Percentiles rank a stretch among this genome's conserved stretches.
phyloP scores from a whole-genome alignment of 345 rosid species.

The Brassica napus region DNA sequence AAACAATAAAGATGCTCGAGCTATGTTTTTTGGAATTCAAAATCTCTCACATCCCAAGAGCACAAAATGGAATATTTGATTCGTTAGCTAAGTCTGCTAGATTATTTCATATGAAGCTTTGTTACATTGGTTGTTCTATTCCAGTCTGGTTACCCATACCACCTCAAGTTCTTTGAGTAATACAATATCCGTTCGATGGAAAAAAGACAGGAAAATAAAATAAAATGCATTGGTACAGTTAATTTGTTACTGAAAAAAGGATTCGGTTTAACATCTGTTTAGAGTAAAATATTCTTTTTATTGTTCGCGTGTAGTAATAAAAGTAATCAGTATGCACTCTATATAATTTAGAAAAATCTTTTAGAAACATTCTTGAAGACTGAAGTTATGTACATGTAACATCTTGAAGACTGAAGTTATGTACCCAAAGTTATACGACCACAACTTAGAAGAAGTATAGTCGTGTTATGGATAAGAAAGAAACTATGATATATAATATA shows the following conservation, averaged over 20 bases:
- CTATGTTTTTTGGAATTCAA: too few species aligned
- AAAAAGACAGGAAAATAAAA: neutral
- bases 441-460: conserved; percentile 12
- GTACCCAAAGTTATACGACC: neutral
- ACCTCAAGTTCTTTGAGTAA: too few species aligned
- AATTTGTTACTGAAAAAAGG: neutral
- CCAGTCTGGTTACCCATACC: too few species aligned
- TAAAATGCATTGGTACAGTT: neutral
- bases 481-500: neutral
- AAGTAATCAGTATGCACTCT: neutral
- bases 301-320: neutral
- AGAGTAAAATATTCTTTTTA: neutral
- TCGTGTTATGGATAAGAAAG: neutral
- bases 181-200: too few species aligned
- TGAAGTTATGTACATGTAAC: neutral
- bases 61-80: too few species aligned
- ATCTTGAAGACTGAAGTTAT: too few species aligned
- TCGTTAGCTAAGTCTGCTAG: too few species aligned
- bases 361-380: conserved; percentile 5
- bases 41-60: too few species aligned
- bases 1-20: too few species aligned
- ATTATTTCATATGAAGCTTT: too few species aligned
- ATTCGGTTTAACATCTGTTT: neutral
- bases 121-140: too few species aligned
- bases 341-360: neutral